phyloP scores from a whole-genome alignment of 495 filamentous ascomycete species.

The Xylaria intraflava region DNA sequence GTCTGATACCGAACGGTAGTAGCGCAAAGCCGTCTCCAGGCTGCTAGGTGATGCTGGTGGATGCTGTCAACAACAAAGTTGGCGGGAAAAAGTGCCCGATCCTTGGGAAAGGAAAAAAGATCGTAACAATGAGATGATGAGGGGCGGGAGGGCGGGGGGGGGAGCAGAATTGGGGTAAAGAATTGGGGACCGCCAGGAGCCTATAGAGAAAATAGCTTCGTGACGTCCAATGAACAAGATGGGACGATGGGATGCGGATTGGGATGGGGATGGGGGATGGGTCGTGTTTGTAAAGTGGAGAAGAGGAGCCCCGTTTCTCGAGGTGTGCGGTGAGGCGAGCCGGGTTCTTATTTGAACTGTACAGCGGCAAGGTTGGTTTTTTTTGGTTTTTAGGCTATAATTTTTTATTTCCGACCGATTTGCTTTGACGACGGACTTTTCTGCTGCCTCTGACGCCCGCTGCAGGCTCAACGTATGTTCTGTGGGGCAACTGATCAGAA shows the following conservation, averaged over 20 bases:
- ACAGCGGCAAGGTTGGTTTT: constrained; percentile 4
- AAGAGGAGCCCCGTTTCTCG: constrained; percentile 30
- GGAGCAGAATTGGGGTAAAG: constrained; percentile 28
- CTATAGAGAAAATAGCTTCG: constrained; percentile 26
- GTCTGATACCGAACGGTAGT: constrained; percentile 25
- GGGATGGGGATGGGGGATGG: too few species aligned
- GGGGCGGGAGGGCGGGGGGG: constrained; percentile 19
- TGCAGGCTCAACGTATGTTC: constrained; percentile 9
- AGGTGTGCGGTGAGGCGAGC: constrained; percentile 30
- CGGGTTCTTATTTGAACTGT: constrained; percentile 30
- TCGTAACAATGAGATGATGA: constrained; percentile 20
- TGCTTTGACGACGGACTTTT: constrained; percentile 12
- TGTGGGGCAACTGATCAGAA: constrained; percentile 13
- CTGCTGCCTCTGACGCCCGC: constrained; percentile 1
- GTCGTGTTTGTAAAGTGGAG: constrained; percentile 32
- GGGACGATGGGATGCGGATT: constrained; percentile 50
- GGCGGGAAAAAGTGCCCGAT: constrained; percentile 14
- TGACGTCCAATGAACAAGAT: constrained; percentile 33
- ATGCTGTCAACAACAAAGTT: constrained; percentile 18
- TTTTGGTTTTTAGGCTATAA: background rate
- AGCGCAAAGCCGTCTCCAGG: constrained; percentile 24
- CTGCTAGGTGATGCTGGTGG: constrained; percentile 5
- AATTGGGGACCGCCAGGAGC: constrained; percentile 27
- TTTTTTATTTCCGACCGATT: constrained; percentile 15
- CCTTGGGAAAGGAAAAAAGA: constrained; percentile 9